Conservation (phyloP, 1,284 basidiomycete species). For the Tilletiaria anomala region DNA sequence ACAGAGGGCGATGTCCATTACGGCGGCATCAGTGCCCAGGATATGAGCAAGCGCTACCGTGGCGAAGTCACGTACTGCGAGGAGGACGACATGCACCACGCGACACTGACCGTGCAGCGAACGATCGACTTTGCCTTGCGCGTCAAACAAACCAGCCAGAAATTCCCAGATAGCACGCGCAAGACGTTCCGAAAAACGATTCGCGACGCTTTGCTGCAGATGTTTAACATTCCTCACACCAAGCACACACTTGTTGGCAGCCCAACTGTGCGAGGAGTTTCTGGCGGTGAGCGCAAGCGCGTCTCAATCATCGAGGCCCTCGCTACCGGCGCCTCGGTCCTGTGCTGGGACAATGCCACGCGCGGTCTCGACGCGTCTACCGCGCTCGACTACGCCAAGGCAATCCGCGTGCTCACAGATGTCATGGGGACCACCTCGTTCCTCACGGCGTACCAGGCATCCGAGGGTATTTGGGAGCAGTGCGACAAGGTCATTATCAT, state of each 20-base stretch:
- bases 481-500: constrained; percentile 45
- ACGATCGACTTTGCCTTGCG: constrained; percentile 27
- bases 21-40: constrained; percentile 48
- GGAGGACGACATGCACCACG: constrained; percentile 59
- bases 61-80: constrained; percentile 73
- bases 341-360: constrained; percentile 54
- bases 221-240: constrained; percentile 63
- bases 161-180: constrained; percentile 43
- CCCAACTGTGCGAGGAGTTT: constrained; percentile 62
- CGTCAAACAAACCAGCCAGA: constrained; percentile 14
- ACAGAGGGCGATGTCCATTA: constrained; percentile 56
- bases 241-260: constrained; percentile 57
- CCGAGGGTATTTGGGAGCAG: constrained; percentile 44
- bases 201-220: constrained; percentile 48
- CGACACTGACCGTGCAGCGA: constrained; percentile 52
- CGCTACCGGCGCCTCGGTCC: constrained; percentile 47
- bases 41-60: constrained; percentile 46
- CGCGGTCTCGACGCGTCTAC: constrained; percentile 72
- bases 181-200: constrained; percentile 46
- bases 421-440: constrained; percentile 60
- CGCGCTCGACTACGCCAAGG: constrained; percentile 61
- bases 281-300: constrained; percentile 48
- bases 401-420: constrained; percentile 62
- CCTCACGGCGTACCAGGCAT: constrained; percentile 60
- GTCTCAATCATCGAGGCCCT: constrained; percentile 60